phyloP scores from a whole-genome alignment of 371 early-diverging fungal species.

The Umbelopsis sp. region DNA sequence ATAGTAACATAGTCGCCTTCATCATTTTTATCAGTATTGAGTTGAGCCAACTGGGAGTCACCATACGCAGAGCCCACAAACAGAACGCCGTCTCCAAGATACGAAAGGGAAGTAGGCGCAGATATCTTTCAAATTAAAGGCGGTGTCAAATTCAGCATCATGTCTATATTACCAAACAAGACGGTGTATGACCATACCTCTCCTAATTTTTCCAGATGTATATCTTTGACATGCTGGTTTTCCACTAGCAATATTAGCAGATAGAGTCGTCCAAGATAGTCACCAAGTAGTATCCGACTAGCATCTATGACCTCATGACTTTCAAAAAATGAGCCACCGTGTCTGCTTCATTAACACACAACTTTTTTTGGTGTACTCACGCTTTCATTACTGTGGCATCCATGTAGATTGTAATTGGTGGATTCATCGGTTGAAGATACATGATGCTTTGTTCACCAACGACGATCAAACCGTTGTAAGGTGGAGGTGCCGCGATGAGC shows the following conservation, averaged over 20 bases:
- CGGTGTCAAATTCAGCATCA: not conserved
- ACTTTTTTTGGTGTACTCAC: conserved; percentile 23
- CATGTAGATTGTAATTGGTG: conserved; percentile 60
- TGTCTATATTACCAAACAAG: not conserved
- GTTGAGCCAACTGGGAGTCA: conserved; percentile 80
- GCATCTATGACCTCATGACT: conserved; percentile 58
- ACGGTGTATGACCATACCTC: conserved; percentile 20
- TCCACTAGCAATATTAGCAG: conserved; percentile 39
- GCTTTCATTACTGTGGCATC: conserved; percentile 50
- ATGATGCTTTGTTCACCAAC: conserved; percentile 71
- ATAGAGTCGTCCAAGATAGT: conserved; percentile 70
- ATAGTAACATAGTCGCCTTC: conserved; percentile 51
- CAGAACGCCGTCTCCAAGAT: conserved; percentile 75
- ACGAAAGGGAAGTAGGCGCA: conserved; percentile 72
- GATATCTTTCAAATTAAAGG: conserved; percentile 45
- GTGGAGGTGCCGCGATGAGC: conserved; percentile 62
- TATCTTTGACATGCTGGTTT: conserved; percentile 27
- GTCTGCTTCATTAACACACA: not conserved
- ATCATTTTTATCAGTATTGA: conserved; percentile 39
- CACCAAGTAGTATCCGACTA: conserved; percentile 76
- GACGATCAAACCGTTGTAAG: conserved; percentile 71
- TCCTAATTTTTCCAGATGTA: conserved; percentile 36
- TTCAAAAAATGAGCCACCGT: not conserved
- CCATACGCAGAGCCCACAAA: conserved; percentile 87
- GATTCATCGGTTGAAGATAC: conserved; percentile 53